These are phyloP conservation scores for Cupressus sempervirens DNA, from an alignment of 75 land plant genomes.

Conservation along the genomic window DNA sequence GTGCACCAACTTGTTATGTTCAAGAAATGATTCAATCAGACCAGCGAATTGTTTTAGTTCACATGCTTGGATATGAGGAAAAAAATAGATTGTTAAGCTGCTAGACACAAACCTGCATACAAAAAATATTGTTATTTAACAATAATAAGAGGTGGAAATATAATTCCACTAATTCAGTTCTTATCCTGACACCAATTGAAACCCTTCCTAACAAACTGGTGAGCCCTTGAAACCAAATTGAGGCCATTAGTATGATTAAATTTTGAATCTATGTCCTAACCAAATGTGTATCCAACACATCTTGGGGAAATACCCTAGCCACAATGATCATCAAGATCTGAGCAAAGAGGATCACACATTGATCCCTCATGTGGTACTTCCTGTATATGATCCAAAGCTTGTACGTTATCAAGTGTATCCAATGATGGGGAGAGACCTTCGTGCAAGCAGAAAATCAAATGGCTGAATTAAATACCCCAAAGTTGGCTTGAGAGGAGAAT, in stretches of 20 bases:
- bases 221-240: constrained; percentile 71
- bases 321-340: constrained; percentile 86
- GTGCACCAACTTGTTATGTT: constrained; percentile 91
- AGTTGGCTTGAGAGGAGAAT: too few relatives aligned
- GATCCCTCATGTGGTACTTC: constrained; percentile 94
- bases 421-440: too few relatives aligned
- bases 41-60: constrained; percentile 80
- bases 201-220: constrained; percentile 88
- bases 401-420: too few relatives aligned
- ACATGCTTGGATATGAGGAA: constrained; percentile 39
- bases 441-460: too few relatives aligned
- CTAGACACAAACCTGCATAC: background rate
- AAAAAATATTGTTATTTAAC: background rate
- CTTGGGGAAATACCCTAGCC: constrained; percentile 91
- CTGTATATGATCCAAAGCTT: too few relatives aligned
- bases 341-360: constrained; percentile 91
- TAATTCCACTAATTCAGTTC: too few relatives aligned
- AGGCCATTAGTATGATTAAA: constrained; percentile 92
- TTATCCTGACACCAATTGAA: constrained; percentile 93
- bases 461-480: too few relatives aligned
- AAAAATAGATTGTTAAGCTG: background rate
- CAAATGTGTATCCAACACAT: constrained; percentile 81
- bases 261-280: constrained; percentile 80
- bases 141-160: too few relatives aligned
- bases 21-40: constrained; percentile 82